Percentiles rank a stretch among this genome's conserved stretches.
These are phyloP conservation scores for Durotheca rogersii DNA, from an alignment of 495 filamentous ascomycete species.

Conservation along the genomic window DNA sequence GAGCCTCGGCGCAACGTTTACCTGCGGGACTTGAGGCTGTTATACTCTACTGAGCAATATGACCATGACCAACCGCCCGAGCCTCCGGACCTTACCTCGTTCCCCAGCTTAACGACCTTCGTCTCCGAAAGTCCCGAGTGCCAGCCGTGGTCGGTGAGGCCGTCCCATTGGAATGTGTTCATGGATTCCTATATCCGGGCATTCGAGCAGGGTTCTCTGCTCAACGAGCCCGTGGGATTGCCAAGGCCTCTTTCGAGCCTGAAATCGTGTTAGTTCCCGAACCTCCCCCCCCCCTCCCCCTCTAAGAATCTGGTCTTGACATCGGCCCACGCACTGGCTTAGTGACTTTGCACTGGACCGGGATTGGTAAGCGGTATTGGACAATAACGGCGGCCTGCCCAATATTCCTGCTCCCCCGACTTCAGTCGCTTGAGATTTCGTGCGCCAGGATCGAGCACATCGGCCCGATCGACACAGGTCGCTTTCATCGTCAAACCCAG, in stretches of 20 bases:
- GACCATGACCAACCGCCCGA: not conserved
- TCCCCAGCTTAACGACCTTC: conserved; percentile 10
- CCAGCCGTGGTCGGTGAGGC: conserved; percentile 4
- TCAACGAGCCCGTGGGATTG: not conserved
- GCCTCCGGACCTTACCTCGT: conserved; percentile 5
- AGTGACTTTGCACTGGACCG: conserved; percentile 19
- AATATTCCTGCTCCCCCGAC: conserved; percentile 13
- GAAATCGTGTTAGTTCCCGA: conserved; percentile 8
- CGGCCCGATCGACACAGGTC: not conserved
- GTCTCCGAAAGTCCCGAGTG: conserved; percentile 19
- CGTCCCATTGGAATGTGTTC: conserved; percentile 4
- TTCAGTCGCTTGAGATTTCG: conserved; percentile 19
- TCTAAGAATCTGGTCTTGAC: too few relatives aligned
- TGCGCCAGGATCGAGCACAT: conserved; percentile 7
- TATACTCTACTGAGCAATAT: conserved; percentile 3
- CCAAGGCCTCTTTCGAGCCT: conserved; percentile 8
- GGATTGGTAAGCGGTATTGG: not conserved
- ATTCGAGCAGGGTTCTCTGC: conserved; percentile 14
- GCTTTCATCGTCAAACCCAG: conserved; percentile 6
- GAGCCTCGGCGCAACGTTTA: conserved; percentile 4
- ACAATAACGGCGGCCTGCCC: conserved; percentile 4
- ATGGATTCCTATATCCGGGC: conserved; percentile 5
- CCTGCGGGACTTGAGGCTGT: conserved; percentile 8
- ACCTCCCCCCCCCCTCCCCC: not conserved
- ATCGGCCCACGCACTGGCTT: too few relatives aligned